Base-by-base conservation (phyloP, 805 yeast genomes). In the Candida caryicola region DNA sequence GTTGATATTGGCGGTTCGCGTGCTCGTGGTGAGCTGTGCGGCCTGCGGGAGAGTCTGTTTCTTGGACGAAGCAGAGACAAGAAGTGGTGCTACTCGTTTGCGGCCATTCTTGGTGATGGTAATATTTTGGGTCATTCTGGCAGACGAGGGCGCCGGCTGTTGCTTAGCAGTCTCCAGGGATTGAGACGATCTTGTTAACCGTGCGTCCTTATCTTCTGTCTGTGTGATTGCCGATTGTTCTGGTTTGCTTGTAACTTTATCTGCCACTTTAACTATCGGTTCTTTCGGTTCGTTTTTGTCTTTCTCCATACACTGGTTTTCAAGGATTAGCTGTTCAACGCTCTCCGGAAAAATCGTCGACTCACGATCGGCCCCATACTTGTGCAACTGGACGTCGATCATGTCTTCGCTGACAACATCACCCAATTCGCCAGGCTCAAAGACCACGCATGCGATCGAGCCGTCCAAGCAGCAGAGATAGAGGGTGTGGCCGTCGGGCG, bases 331-430 rank as follows among this genome's bases (percentile, higher is more conserved):
- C 59, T 90, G 97, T 37, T 79, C 83, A 1, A 82, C 75, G 59
- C 93, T 82, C 54, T 91, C 98, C 0, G 96, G 95, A 50, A 88
- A 85, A 15, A 82, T 82, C 66, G 84, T 70, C 6, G 85, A 76
- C 47, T 90, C 96, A 40, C 89, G 75, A 45, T 86, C 95, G 2
- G 85, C 89, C 45, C 99, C 98, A 55, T 85, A 91, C 48, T 88
- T 73, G 48, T 84, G 81, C 40, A 91, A 70, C 41, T 86, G 84
- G 29, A 76, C 71, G 41, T 79, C 82, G 41, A 84, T 80, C 47
- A 75, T 76, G 7, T 63, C 69, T 29, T 77, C 90, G 27, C 81
- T 54, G 0, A 95, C 82, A 4, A 83, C 73, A 8, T 55, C 57
- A 4, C 95, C 95, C 17, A 85, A 58, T 50, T 85, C 95, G 34